Evolutionary conservation across 805 yeast genomes (phyloP).

Genomic region (Saturnispora halmiae): DNA sequence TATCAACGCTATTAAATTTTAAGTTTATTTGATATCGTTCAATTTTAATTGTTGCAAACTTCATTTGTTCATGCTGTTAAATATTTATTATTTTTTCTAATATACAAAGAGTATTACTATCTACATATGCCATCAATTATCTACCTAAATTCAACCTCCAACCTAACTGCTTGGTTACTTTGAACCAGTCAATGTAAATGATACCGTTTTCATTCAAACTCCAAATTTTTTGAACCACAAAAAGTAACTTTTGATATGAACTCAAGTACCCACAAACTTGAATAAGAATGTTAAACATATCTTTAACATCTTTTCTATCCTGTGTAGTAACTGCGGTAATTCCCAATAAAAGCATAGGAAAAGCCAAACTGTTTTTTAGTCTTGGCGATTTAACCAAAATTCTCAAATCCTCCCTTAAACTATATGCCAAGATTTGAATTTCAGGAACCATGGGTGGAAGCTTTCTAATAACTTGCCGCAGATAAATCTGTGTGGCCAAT

Average conservation of each 20-base stretch:
- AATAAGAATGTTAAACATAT: constrained; percentile 23
- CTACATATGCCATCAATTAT: no score
- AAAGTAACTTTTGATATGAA: constrained; percentile 25
- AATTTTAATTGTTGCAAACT: not conserved
- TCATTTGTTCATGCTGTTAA: no score
- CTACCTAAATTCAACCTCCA: constrained; percentile 28
- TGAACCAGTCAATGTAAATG: constrained; percentile 33
- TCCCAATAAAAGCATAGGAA: constrained; percentile 33
- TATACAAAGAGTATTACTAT: no score
- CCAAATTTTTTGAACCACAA: constrained; percentile 30
- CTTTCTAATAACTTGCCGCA: constrained; percentile 20
- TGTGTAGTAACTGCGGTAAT: constrained; percentile 22
- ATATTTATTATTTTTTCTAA: not conserved
- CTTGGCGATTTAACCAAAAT: constrained; percentile 11
- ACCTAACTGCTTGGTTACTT: constrained; percentile 30
- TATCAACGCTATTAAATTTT: no score
- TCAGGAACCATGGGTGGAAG: constrained; percentile 24
- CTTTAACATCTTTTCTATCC: constrained; percentile 23
- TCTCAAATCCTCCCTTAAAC: constrained; percentile 16
- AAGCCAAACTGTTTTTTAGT: constrained; percentile 26
- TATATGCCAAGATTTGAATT: constrained; percentile 17
- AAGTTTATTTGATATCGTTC: no score
- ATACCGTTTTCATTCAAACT: constrained; percentile 28
- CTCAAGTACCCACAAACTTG: constrained; percentile 27
- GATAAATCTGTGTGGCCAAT: constrained; percentile 22